Evolutionary conservation across 805 yeast species (phyloP), one percentile per base, ranked within the genome.

Genomic region (Wickerhamiella nectarea): DNA sequence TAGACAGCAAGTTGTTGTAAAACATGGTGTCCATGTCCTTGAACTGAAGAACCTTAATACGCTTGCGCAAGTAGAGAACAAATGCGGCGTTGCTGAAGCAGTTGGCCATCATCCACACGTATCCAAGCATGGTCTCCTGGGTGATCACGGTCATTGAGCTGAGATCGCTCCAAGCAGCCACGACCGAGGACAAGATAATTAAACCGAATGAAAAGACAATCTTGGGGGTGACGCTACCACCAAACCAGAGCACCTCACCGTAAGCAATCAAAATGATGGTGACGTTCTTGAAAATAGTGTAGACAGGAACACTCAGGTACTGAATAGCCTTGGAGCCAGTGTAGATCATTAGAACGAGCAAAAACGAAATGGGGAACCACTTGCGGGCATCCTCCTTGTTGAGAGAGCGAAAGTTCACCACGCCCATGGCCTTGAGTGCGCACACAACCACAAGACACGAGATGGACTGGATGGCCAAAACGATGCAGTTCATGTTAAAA

Each of bases 171-270:
- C 84, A 76, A 51, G 93, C 87, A 38, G 98, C 98, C 55, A 91
- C 82, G 34, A 91, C 77, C n/a, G 95, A 85, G 9, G 97, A 87
- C 47, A 91, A 69, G 43, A 91, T 95, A 94, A 91, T 91, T 61
- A 91, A 71, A 43, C 77, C 59, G 64, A 91, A 91, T 1, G 97
- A 81, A 34, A 85, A 79, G 52, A 91, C 69, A 38, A 94, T 86
- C 91, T 87, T 78, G 31, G 87, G 64, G 43, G 95, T 78, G 55
- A 89, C 95, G 49, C 70, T 66, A 51, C 96, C 96, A 49, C 95
- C 95, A 57, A 89, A 91, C 93, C 95, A 89, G 49, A 91, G 56
- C 28, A 89, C 96, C 68, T 91, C 98, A 69, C 97, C 97, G 62
- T 91, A 91, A 28, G 98, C 97, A 62, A 91, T 91, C 60, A 91